Conservation (phyloP, 208 protist species). For the Leishmania turanica region DNA sequence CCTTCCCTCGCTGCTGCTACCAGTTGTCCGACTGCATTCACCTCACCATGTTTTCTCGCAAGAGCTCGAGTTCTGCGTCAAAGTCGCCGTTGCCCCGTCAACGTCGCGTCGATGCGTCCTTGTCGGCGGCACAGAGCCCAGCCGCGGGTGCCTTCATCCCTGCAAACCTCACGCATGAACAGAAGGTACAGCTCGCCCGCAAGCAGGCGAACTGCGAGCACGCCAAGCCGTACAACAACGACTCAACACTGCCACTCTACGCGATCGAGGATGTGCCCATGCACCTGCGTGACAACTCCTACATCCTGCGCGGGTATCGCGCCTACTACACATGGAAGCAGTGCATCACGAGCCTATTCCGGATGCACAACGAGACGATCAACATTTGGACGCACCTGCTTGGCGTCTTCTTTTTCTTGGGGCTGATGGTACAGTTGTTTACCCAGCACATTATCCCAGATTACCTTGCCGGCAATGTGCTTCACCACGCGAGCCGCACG, state of each 20-base stretch:
- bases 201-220: slow-evolving; percentile 11
- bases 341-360: slow-evolving; percentile 67
- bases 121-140: neutral
- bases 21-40: neutral
- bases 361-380: slow-evolving; percentile 87
- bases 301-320: slow-evolving; percentile 68
- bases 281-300: slow-evolving; percentile 54
- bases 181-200: neutral
- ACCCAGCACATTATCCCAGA: slow-evolving; percentile 30
- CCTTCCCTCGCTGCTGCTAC: neutral
- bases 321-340: slow-evolving; percentile 59
- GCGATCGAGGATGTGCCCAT: slow-evolving; percentile 35
- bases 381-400: slow-evolving; percentile 88
- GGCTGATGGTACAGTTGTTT: slow-evolving; percentile 49
- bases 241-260: slow-evolving; percentile 49
- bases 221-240: slow-evolving; percentile 30
- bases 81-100: neutral
- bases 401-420: slow-evolving; percentile 66
- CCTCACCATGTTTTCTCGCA: neutral
- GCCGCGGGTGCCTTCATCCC: neutral
- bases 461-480: slow-evolving; percentile 25
- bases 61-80: neutral
- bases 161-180: neutral
- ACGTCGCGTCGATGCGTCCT: neutral
- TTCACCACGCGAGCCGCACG: slow-evolving; percentile 23